Conservation (phyloP, 2,329 filamentous ascomycete genomes). For the Hirsutella rhossiliensis region DNA sequence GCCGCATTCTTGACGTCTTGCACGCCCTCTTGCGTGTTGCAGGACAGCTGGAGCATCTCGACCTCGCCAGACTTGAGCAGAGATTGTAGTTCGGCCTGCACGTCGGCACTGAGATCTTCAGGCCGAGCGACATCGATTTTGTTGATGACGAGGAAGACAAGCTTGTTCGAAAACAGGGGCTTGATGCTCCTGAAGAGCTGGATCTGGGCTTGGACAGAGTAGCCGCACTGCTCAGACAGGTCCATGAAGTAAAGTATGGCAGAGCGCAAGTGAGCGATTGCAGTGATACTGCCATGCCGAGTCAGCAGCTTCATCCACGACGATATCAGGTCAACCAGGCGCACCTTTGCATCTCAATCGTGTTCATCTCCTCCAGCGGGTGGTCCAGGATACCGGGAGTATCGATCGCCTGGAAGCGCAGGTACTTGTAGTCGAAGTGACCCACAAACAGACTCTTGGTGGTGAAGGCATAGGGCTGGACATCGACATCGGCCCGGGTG, state of each 20-base stretch:
- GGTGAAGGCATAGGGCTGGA: constrained; percentile 96
- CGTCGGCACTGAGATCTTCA: constrained; percentile 72
- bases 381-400: constrained; percentile 98
- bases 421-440: constrained; percentile 85
- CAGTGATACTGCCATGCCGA: constrained; percentile 57
- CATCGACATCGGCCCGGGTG: constrained; percentile 88
- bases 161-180: constrained; percentile 92
- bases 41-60: constrained; percentile 85
- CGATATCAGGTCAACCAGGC: not conserved
- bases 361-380: constrained; percentile 98
- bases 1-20: constrained; percentile 91
- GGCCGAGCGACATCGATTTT: constrained; percentile 90
- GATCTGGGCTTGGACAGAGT: constrained; percentile 85
- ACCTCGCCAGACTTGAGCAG: constrained; percentile 82
- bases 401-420: constrained; percentile 65
- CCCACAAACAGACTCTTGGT: constrained; percentile 96
- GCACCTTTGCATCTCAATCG: constrained; percentile 84
- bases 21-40: constrained; percentile 88
- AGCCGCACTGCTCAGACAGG: constrained; percentile 91
- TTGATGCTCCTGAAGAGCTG: constrained; percentile 94
- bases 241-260: constrained; percentile 98
- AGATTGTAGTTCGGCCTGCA: constrained; percentile 64
- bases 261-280: constrained; percentile 89
- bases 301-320: not conserved
- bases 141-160: constrained; percentile 95